A percentile compares a stretch with the other conserved stretches of the same genome.
Conservation (phyloP, 371 early-diverging fungal genomes). For the Mortierella sp. region DNA sequence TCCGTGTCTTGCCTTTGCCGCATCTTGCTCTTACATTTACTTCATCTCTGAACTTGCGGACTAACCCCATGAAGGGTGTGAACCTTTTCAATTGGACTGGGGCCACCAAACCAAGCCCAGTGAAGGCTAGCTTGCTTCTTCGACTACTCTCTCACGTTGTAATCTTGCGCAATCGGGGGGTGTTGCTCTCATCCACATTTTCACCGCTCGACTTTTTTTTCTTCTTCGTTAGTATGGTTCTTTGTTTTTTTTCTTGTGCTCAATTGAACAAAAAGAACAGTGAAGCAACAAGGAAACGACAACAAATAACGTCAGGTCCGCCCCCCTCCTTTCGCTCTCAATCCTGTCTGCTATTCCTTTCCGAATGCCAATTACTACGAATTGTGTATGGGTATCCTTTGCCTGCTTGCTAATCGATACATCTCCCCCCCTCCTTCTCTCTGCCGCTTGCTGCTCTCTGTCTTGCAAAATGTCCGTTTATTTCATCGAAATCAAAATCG, state of each 20-base stretch:
- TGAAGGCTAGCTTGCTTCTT: not conserved
- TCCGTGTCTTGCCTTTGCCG: not conserved
- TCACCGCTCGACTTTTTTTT: not conserved
- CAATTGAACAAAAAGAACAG: not conserved
- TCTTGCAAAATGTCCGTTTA: no score
- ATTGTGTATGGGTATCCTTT: no score
- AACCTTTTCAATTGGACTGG: not conserved
- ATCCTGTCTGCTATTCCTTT: not conserved
- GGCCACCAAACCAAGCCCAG: not conserved
- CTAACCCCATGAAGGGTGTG: slow-evolving; percentile 1
- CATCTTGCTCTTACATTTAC: not conserved
- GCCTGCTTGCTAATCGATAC: no score
- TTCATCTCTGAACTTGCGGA: not conserved
- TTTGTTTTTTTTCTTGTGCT: not conserved
- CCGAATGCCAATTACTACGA: not conserved
- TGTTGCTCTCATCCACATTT: slow-evolving; percentile 1
- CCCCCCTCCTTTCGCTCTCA: not conserved
- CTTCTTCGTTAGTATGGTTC: not conserved
- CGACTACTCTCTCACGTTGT: not conserved
- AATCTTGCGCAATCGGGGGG: not conserved
- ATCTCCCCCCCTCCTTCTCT: no score
- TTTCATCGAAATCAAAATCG: no score
- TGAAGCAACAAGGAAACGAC: not conserved
- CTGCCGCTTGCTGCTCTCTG: no score
- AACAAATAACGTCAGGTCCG: slow-evolving; percentile 1